phyloP scores from a whole-genome alignment of 345 rosid species.

The Angophora floribunda region DNA sequence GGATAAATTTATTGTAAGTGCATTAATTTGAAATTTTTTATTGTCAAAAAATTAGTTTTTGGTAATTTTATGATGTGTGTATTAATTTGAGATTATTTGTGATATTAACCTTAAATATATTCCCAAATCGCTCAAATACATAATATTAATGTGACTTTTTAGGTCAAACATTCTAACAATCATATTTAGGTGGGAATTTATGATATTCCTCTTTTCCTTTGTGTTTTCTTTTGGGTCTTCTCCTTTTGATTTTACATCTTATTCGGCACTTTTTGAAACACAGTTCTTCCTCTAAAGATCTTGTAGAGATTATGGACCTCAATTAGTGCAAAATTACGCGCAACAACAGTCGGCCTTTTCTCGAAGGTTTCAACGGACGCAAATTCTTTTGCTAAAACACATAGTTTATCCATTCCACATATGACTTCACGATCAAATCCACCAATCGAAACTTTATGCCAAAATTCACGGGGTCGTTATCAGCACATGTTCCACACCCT shows the following conservation, averaged over 20 bases:
- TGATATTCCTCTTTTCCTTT: neutral
- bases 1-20: no score
- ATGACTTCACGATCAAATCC: neutral
- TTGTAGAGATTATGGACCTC: neutral
- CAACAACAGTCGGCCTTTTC: neutral
- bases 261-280: neutral
- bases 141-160: neutral
- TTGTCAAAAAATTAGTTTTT: no score
- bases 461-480: neutral
- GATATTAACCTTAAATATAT: no score
- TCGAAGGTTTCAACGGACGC: neutral
- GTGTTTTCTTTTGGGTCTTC: neutral
- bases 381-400: neutral
- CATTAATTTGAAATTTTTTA: no score
- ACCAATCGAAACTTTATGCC: neutral
- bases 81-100: no score
- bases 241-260: neutral
- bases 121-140: neutral
- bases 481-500: neutral
- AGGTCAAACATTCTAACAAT: neutral
- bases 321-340: neutral
- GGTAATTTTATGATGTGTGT: no score
- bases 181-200: neutral
- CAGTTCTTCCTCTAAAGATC: neutral
- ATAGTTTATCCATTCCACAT: neutral